phyloP scores from a whole-genome alignment of 768 basidiomycete species.

The Boletus edulis region DNA sequence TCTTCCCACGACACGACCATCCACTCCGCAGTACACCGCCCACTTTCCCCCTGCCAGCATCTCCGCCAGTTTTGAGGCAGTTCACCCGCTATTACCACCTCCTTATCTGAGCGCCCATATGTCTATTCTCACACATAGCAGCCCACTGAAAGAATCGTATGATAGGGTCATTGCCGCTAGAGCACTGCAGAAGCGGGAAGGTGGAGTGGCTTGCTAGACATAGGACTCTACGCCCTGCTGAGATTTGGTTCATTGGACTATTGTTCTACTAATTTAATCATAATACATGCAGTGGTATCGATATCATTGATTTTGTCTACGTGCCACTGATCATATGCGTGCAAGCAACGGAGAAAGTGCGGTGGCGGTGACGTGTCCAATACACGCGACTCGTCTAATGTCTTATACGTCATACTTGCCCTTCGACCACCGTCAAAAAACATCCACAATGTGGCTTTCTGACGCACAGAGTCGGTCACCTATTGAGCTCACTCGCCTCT shows the following conservation, averaged over 20 bases:
- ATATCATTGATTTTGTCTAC: not conserved
- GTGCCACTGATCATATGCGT: no score
- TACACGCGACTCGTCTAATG: conserved; percentile 1
- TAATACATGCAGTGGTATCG: conserved; percentile 7
- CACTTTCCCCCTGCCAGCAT: conserved; percentile 67
- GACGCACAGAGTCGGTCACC: conserved; percentile 45
- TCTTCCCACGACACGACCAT: conserved; percentile 40
- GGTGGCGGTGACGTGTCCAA: conserved; percentile 27
- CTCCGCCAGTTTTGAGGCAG: conserved; percentile 51
- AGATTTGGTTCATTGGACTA: conserved; percentile 13
- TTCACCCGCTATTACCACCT: conserved; percentile 69
- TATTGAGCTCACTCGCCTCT: not conserved
- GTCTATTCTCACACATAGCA: conserved; percentile 61
- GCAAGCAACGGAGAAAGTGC: not conserved
- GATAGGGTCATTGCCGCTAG: conserved; percentile 65
- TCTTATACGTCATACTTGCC: not conserved
- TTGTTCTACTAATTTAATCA: conserved; percentile 7
- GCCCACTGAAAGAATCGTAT: conserved; percentile 67
- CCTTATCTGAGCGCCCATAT: conserved; percentile 72
- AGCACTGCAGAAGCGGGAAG: conserved; percentile 30
- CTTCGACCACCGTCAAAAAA: conserved; percentile 5
- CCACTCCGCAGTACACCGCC: conserved; percentile 46
- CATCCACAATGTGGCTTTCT: conserved; percentile 46
- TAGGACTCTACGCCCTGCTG: not conserved
- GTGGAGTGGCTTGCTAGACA: not conserved